A percentile compares a stretch with the other conserved stretches of the same genome.
phyloP scores from a whole-genome alignment of 371 early-diverging fungal genomes.

The Sporodiniella umbellata region DNA sequence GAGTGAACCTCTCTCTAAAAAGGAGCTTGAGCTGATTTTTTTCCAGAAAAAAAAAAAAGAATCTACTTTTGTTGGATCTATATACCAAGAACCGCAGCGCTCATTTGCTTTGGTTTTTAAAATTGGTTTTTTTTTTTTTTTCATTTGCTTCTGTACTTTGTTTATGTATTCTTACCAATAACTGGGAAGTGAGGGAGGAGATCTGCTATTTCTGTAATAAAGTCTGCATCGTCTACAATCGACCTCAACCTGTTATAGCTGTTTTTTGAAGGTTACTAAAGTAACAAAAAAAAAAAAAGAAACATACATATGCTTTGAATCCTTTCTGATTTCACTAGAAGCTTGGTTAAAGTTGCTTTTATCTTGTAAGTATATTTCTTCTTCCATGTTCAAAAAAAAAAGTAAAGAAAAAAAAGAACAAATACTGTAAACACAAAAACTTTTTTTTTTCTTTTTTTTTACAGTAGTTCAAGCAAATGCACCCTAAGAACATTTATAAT shows the following conservation, averaged over 20 bases:
- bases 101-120: slow-evolving; percentile 59
- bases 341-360: slow-evolving; percentile 21
- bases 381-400: slow-evolving; percentile 12
- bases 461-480: slow-evolving; percentile 18
- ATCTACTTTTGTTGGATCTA: slow-evolving; percentile 58
- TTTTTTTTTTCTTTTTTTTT: slow-evolving; percentile 5
- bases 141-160: neutral
- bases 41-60: neutral
- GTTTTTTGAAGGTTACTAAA: neutral
- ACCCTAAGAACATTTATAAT: slow-evolving; percentile 32
- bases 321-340: slow-evolving; percentile 37
- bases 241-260: slow-evolving; percentile 80
- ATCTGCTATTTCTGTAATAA: slow-evolving; percentile 58
- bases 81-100: slow-evolving; percentile 84
- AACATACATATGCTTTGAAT: slow-evolving; percentile 41
- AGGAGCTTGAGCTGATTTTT: neutral
- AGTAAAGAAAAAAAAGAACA: slow-evolving; percentile 4
- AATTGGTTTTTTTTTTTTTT: neutral
- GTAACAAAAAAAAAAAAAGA: neutral
- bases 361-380: slow-evolving; percentile 11
- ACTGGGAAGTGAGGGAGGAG: slow-evolving; percentile 62
- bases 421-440: too few relatives aligned
- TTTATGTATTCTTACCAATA: slow-evolving; percentile 41
- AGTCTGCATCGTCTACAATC: slow-evolving; percentile 71
- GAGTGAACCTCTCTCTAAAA: slow-evolving; percentile 52